These are phyloP conservation scores for Leucaena leucocephala DNA, from an alignment of 306 rosid genomes.

Conservation along the genomic window DNA sequence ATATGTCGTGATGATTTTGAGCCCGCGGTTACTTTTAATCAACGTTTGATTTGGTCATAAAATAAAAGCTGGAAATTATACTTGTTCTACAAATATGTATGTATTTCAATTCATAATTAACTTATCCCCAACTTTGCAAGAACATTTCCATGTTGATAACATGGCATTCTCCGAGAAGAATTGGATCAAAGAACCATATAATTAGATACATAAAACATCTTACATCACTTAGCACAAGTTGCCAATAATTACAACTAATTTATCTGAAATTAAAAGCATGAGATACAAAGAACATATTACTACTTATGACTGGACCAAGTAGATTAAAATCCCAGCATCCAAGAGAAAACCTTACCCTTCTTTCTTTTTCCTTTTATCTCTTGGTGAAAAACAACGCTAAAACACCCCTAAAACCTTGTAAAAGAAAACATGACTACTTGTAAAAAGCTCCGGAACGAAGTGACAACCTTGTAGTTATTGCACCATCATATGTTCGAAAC, in stretches of 20 bases:
- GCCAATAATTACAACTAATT: conserved; percentile 23
- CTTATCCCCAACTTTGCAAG: not conserved
- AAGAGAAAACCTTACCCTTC: not conserved
- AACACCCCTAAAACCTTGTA: not conserved
- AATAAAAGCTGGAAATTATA: too few species aligned
- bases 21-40: too few species aligned
- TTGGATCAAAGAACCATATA: not conserved
- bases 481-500: conserved; percentile 86
- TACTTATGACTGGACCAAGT: not conserved
- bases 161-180: not conserved
- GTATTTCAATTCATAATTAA: not conserved
- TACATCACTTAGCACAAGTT: conserved; percentile 7
- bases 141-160: not conserved
- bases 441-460: conserved; percentile 2
- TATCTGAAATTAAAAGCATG: not conserved
- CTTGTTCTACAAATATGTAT: too few species aligned
- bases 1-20: too few species aligned
- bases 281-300: not conserved
- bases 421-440: not conserved
- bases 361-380: not conserved
- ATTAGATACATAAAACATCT: not conserved
- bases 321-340: not conserved
- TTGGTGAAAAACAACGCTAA: not conserved
- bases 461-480: conserved; percentile 30
- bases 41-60: too few species aligned